Evolutionary conservation across 306 rosid species (phyloP), one percentile per base, ranked within the genome.

Genomic region (Quercus glauca): DNA sequence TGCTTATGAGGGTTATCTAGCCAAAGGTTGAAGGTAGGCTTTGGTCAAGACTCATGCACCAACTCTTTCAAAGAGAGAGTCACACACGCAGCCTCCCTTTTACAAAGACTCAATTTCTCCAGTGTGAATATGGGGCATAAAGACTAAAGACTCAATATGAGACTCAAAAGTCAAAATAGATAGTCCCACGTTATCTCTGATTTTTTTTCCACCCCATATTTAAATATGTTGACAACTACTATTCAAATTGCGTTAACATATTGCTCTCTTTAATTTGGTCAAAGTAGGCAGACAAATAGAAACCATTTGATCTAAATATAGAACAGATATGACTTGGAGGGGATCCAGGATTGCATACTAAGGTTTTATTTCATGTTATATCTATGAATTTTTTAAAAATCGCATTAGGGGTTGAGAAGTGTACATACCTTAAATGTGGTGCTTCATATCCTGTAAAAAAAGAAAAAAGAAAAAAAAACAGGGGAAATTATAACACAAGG

Each of bases 381-480:
- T 5, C 6, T 73, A 17, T 5, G 68, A 26, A 5, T 31, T 33
- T 73, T 0, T 15, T 29, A 1, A 1, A 41, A 41, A 41, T 41
- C 45, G 0, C 45, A 41, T 8, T 41, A n/a, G 45, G 49, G 6
- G 68, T 33, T 33, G 26, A 55, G 7, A 55, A 55, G 52, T 14
- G 21, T 57, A 9, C 51, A 80, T 68, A 80, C 84, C 84, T 80
- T 21, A 80, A 55, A 51, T 80, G 71, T 14, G 84, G 79, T 37
- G 84, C 84, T 74, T 80, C 79, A 29, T 74, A 80, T 29, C 84
- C 84, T 80, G 57, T 69, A 57, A 80, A 23, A 43, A 65, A 6
- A 7, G 0, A 6, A 11, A 10, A 37, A 1, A 80, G n/a, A 3
- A 41, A 31, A 6, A 3, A 6, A 9, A 29, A 6, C 0, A 45